Conservation (phyloP, 1,284 basidiomycete species). For the Rhodotorula sp. region DNA sequence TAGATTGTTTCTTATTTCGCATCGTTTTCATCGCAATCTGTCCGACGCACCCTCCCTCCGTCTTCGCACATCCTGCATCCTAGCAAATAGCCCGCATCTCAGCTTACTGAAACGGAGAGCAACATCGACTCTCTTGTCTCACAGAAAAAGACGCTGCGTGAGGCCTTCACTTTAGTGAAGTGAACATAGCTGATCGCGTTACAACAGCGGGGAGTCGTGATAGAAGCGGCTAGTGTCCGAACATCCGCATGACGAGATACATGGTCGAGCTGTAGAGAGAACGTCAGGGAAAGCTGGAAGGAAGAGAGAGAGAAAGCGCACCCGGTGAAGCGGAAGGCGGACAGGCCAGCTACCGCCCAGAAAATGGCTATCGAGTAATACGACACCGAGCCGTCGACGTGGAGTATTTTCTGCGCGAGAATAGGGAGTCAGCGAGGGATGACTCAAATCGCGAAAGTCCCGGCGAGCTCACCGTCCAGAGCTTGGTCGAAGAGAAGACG, state of each 20-base stretch:
- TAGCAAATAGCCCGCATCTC: too few species aligned
- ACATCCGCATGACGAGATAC: constrained; percentile 23
- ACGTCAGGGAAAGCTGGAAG: background rate
- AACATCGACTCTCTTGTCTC: too few species aligned
- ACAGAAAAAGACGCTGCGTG: too few species aligned
- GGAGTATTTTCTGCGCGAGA: background rate
- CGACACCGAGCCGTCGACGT: constrained; percentile 1
- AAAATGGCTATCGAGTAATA: constrained; percentile 28
- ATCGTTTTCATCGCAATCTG: background rate
- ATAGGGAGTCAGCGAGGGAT: constrained; percentile 20
- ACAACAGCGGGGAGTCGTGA: too few species aligned
- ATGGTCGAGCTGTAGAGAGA: constrained; percentile 9
- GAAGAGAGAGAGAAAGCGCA: background rate
- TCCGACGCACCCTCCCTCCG: background rate
- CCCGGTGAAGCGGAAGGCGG: constrained; percentile 36
- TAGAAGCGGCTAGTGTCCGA: constrained; percentile 3
- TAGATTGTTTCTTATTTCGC: background rate
- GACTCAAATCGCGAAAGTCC: constrained; percentile 42
- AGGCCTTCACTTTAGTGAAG: too few species aligned
- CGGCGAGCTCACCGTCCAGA: constrained; percentile 55
- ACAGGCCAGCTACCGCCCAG: constrained; percentile 31
- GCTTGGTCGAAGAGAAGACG: constrained; percentile 68
- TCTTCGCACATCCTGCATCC: too few species aligned
- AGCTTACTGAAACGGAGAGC: too few species aligned
- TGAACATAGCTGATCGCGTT: too few species aligned